Conservation (phyloP, 2,329 filamentous ascomycete genomes). For the Talaromyces albobiverticillius region DNA sequence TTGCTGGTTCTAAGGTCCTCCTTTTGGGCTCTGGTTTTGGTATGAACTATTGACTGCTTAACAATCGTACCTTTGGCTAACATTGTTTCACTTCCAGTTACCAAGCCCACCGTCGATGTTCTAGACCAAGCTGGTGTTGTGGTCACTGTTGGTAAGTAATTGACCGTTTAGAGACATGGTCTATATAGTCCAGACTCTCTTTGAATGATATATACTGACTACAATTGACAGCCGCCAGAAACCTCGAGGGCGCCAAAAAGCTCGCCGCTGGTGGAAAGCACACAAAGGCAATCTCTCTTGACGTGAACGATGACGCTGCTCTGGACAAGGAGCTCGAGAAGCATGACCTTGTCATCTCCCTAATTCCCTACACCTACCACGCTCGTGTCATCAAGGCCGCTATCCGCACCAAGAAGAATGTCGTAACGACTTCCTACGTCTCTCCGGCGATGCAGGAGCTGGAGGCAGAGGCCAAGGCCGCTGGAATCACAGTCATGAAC, state of each 20-base stretch:
- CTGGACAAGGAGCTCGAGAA: conserved; percentile 78
- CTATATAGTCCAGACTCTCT: no score
- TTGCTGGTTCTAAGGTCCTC: conserved; percentile 39
- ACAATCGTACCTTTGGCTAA: neutral
- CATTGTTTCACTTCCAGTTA: conserved; percentile 40
- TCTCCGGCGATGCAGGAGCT: conserved; percentile 90
- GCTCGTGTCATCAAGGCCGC: conserved; percentile 87
- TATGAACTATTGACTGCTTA: conserved; percentile 15
- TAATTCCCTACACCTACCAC: conserved; percentile 93
- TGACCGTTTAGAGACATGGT: no score
- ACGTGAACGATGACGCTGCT: conserved; percentile 72
- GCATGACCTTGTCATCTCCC: conserved; percentile 72
- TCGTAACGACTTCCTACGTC: conserved; percentile 92
- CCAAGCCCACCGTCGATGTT: conserved; percentile 63
- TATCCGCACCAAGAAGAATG: conserved; percentile 90
- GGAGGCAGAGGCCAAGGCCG: conserved; percentile 76
- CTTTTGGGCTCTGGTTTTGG: conserved; percentile 38
- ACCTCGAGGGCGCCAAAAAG: conserved; percentile 71
- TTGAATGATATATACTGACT: neutral
- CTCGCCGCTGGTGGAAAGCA: conserved; percentile 70
- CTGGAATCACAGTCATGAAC: conserved; percentile 96
- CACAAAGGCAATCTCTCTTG: conserved; percentile 74
- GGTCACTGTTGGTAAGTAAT: conserved; percentile 62
- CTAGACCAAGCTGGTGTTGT: conserved; percentile 59
- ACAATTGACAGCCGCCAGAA: conserved; percentile 69